phyloP scores from a whole-genome alignment of 257 asterid species.

The Pogostemon cablin region DNA sequence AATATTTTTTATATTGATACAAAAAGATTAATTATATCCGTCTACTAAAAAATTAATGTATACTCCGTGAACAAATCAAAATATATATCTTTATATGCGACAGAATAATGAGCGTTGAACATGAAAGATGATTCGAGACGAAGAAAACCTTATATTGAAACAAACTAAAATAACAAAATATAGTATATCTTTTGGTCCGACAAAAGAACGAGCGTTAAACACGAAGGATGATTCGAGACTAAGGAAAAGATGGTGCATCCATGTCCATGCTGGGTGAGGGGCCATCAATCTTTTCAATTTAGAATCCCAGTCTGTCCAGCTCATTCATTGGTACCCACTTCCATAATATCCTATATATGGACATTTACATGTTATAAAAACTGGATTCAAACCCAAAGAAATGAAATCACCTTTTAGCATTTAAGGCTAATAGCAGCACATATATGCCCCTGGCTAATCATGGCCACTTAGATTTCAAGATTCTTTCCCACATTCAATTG shows the following conservation, averaged over 20 bases:
- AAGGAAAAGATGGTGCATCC: background rate
- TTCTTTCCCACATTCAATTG: slow-evolving; percentile 9
- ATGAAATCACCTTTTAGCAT: slow-evolving; percentile 43
- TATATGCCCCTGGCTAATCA: slow-evolving; percentile 21
- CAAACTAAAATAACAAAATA: too few relatives aligned
- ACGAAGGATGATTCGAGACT: background rate
- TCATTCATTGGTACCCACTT: slow-evolving; percentile 18
- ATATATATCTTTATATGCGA: too few relatives aligned
- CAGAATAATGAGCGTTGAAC: too few relatives aligned
- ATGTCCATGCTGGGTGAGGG: background rate
- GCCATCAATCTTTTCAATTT: slow-evolving; percentile 14
- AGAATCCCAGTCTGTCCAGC: slow-evolving; percentile 10
- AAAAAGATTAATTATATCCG: too few relatives aligned
- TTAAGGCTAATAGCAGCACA: slow-evolving; percentile 32
- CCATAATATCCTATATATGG: background rate
- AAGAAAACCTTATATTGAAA: too few relatives aligned
- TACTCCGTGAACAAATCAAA: too few relatives aligned
- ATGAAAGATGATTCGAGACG: too few relatives aligned
- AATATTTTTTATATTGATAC: too few relatives aligned
- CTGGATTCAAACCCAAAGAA: slow-evolving; percentile 12
- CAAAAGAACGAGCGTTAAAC: background rate
- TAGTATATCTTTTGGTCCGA: too few relatives aligned
- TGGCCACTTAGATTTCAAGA: slow-evolving; percentile 34
- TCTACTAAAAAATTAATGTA: too few relatives aligned
- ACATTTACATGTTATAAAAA: slow-evolving; percentile 26